Evolutionary conservation across 2,329 filamentous ascomycete genomes (phyloP), one percentile per base, ranked within the genome.

Genomic region (Canariomyces notabilis): DNA sequence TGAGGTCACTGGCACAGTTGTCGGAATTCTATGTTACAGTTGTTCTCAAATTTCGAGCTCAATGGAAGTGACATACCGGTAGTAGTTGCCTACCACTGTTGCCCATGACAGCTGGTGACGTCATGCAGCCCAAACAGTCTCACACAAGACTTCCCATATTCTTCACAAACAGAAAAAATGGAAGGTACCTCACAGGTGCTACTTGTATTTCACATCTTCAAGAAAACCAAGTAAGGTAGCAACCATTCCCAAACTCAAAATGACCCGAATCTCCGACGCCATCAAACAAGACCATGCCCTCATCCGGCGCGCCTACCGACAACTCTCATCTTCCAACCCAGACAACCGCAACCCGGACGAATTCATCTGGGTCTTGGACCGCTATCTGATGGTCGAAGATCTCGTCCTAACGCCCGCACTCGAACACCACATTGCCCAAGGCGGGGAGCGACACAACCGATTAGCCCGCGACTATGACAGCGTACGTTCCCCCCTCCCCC

Each of bases 321-420:
- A 33, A 5, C 51, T 59, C 5, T 31, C 45, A 2, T 22, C 45
- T 8, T 40, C 50, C 22, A 38, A 51, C 6, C 55, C 54, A 2
- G 52, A 53, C 15, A 26, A 46, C n/a, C 49, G 52, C 44, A 37
- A 52, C n/a, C 42, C 49, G 1, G 50, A 51, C 18, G 41, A 53
- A 18, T 57, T 59, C 42, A 44, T 59, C 37, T 59, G 57, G 57
- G 42, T 37, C 9, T 36, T 59, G 12, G 46, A 52, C 19, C 51
- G 54, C 14, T 59, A 57, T 18, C 45, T 59, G 15, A 52, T 56
- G 4, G 50, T 54, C 23, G 57, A 59, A 22, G 54, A 59, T 14
- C 53, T 59, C 2, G 50, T 56, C 14, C 41, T 59, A 7, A 50
- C 51, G 14, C 57, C 57, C 5, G 52, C 55, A 1, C 39, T 59